Evolutionary conservation across 345 rosid species (phyloP).

Genomic region (Pelargonium nanum): DNA sequence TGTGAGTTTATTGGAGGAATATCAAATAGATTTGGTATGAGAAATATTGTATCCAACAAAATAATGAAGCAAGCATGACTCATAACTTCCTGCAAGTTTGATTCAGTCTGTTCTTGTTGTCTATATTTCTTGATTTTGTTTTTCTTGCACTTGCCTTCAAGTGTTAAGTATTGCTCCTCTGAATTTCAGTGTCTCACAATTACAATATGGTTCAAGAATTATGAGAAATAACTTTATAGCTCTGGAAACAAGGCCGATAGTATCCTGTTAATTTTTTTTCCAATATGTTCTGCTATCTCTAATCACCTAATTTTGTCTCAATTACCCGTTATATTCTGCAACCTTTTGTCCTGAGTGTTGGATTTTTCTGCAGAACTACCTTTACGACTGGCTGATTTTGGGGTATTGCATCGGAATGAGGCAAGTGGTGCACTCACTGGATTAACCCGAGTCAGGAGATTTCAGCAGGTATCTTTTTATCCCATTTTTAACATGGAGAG

Average conservation of each 20-base stretch:
- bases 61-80: neutral
- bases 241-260: no score
- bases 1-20: no score
- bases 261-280: no score
- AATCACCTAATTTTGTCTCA: neutral
- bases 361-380: constrained; percentile 63
- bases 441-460: constrained; percentile 89
- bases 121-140: neutral
- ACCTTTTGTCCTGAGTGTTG: constrained; percentile 7
- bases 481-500: neutral
- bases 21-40: no score
- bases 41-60: no score
- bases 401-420: constrained; percentile 91
- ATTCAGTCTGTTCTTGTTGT: no score
- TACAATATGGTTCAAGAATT: no score
- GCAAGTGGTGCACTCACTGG: constrained; percentile 98
- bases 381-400: constrained; percentile 88
- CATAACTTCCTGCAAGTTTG: neutral
- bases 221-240: no score
- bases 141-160: no score
- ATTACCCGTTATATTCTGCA: neutral
- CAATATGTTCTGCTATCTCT: neutral
- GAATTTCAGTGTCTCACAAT: no score
- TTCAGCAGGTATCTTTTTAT: constrained; percentile 68
- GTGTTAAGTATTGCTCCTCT: no score